Evolutionary conservation across 2,329 filamentous ascomycete species (phyloP).

Genomic region (Ceratocystis albifundus): DNA sequence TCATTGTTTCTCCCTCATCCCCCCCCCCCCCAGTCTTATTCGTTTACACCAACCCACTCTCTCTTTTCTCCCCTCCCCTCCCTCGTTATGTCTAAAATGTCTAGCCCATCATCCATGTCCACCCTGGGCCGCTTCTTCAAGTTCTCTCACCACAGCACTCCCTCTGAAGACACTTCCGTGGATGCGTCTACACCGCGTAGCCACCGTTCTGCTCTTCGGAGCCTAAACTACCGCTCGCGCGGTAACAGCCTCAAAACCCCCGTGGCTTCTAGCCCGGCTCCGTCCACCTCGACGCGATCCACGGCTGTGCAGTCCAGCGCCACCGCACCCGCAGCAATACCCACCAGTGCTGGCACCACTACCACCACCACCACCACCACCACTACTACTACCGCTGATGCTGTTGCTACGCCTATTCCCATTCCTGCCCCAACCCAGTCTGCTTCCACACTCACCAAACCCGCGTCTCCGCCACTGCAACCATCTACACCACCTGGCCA

Average conservation of each 20-base stretch:
- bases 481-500: background rate
- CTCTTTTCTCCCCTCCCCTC: background rate
- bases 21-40: background rate
- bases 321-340: background rate
- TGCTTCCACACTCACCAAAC: background rate
- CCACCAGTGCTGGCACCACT: background rate
- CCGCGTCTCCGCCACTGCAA: background rate
- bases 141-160: background rate
- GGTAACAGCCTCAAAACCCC: constrained; percentile 3
- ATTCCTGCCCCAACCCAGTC: background rate
- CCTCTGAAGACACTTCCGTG: constrained; percentile 10
- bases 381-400: background rate
- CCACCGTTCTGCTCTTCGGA: constrained; percentile 10
- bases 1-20: background rate
- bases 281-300: background rate
- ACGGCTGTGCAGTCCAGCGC: background rate
- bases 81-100: constrained; percentile 3
- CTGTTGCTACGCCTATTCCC: background rate
- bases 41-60: background rate
- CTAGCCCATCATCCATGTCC: constrained; percentile 3
- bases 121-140: constrained; percentile 15
- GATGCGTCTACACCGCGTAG: constrained; percentile 15
- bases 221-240: constrained; percentile 10
- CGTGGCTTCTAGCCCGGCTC: background rate
- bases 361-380: no score